Evolutionary conservation across 2,329 filamentous ascomycete species (phyloP), one percentile per base, ranked within the genome.

Genomic region (Xylaria arbuscula): DNA sequence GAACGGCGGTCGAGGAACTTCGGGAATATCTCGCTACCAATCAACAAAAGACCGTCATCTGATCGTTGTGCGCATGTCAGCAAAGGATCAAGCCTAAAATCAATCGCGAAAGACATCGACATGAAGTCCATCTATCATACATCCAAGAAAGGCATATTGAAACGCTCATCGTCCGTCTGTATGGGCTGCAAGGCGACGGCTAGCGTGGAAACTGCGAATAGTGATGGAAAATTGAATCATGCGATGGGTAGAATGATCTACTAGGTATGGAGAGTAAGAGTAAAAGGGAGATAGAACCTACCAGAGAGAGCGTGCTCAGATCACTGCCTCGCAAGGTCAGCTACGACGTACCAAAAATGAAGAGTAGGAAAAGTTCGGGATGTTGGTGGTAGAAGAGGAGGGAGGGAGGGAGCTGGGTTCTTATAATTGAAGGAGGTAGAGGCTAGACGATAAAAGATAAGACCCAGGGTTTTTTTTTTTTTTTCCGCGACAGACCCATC

Each of bases 201-300:
- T 57, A 57, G 54, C 54, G 54, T 57, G 54, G 54, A 57, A 57
- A 57, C 54, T 57, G 54, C 54, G 54, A 57, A 57, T 57, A n/a
- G n/a, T 19, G 19, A 42, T 57, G 54, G 54, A 42, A 42, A 42
- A 9, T 57, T 57, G 11, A 57, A 57, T 57, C 54, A 57, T 57
- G 19, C 2, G 28, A 10, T 57, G 36, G 54, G 19, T 9, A n/a
- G 19, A 42, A 36, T 1, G 9, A 28, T 28, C 28, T 28, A 28
- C 28, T 3, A 28, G 40, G 4, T 45, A 45, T n/a, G 17, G 13
- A 45, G 8, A 45, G 40, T 7, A 13, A 17, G 17, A 9, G 19
- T 7, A 13, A 5, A 45, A 28, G 6, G 19, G 6, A 19, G 34
- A 24, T 40, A 28, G 36, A 28, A 15, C 54, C 15, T 57, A 57